Conservation (phyloP, 805 yeast genomes). For the Candida tibetensis region DNA sequence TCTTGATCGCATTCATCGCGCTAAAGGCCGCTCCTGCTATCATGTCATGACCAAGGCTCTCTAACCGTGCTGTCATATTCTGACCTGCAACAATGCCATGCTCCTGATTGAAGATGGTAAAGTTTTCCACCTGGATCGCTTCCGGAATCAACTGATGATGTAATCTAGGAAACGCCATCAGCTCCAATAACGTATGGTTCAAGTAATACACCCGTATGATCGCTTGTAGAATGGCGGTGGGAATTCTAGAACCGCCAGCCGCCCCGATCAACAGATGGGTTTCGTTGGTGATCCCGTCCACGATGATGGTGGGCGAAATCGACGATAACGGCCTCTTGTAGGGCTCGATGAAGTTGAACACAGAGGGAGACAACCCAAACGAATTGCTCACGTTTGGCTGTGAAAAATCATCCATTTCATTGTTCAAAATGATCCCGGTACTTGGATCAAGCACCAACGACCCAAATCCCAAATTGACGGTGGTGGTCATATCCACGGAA, state of each 20-base stretch:
- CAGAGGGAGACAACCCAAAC: conserved; percentile 77
- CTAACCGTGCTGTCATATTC: conserved; percentile 41
- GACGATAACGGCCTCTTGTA: conserved; percentile 82
- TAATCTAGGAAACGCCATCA: conserved; percentile 74
- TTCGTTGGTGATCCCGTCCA: conserved; percentile 29
- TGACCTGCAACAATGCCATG: conserved; percentile 28
- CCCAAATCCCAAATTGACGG: conserved; percentile 83
- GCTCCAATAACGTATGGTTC: conserved; percentile 56
- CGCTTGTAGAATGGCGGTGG: conserved; percentile 80
- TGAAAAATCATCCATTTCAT: conserved; percentile 95
- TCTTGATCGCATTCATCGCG: conserved; percentile 44
- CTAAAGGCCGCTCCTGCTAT: conserved; percentile 36
- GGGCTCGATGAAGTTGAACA: conserved; percentile 74
- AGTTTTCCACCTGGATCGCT: conserved; percentile 55
- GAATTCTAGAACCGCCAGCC: conserved; percentile 89
- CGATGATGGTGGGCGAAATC: conserved; percentile 67
- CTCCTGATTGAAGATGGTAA: conserved; percentile 37
- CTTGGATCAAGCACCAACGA: conserved; percentile 72
- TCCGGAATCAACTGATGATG: conserved; percentile 92
- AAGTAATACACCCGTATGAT: conserved; percentile 64
- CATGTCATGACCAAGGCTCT: conserved; percentile 42
- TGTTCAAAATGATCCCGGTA: conserved; percentile 82
- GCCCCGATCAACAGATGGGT: conserved; percentile 81
- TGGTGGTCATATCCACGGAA: conserved; percentile 86
- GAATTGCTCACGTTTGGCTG: conserved; percentile 66